Evolutionary conservation across 805 yeast species (phyloP), one percentile per base, ranked within the genome.

Genomic region (Tetrapisispora namnaoensis): DNA sequence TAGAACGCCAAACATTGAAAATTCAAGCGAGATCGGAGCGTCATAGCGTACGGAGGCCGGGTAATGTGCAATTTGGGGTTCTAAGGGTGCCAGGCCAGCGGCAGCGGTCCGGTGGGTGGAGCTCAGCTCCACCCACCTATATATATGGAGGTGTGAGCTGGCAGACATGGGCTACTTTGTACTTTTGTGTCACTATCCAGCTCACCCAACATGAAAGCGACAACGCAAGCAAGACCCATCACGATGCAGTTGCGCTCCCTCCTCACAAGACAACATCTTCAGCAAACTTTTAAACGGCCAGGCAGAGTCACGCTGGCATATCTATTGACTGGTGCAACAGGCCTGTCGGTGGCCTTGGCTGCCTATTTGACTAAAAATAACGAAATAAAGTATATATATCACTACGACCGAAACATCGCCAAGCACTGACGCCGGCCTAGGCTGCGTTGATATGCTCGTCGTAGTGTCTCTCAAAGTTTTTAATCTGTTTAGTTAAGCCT

Each of bases 401-500:
- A 40, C 21, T 55, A 54, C 34, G 57, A 55, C 13, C 48, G 58
- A 24, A 55, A 46, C 28, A 30, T 11, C 2, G 20, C 44, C 16
- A 36, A 22, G 20, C 36, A 30, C 34, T 37, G 2, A 5, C n/a
- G 4, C 35, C 13, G 20, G 43, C 6, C 24, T 32, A 27, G 7
- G 24, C 13, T 7, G 9, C 28, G 13, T 41, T 65, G 42, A 64
- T 70, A 53, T 73, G 67, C 30, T 62, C 66, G 55, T 79, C 78
- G 57, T 72, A 79, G 10, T 73, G 70, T 17, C 56, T 64, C 61
- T 79, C 82, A 48, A 77, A 66, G 3, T 79, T 79, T 20, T 62
- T 61, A 50, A 79, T 67, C 60, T 80, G 85, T 52, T 68, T 73
- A 54, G 71, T 70, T 56, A 80, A 64, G 2, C 76, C 69, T 5